Conservation (phyloP, 2,329 filamentous ascomycete species). For the Clarireedia homoeocarpa region DNA sequence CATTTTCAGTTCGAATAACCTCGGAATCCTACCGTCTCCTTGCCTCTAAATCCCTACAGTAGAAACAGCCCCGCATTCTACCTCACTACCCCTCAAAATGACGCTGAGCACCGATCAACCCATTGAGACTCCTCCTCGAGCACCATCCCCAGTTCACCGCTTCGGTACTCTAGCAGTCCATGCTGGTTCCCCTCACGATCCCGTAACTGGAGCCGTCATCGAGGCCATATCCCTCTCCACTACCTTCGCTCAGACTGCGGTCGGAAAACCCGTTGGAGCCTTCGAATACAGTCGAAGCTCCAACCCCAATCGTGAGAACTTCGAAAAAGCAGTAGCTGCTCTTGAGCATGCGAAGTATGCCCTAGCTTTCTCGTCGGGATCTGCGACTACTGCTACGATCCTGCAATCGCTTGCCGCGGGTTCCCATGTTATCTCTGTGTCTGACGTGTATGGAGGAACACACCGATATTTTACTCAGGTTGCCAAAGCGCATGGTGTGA, state of each 20-base stretch:
- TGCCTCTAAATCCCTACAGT: no score
- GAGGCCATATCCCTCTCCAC: constrained; percentile 93
- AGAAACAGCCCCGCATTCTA: no score
- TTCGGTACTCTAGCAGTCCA: constrained; percentile 96
- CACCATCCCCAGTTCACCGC: constrained; percentile 64
- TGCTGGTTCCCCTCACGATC: constrained; percentile 85
- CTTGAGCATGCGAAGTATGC: constrained; percentile 90
- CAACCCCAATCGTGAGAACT: constrained; percentile 93
- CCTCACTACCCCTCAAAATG: constrained; percentile 15
- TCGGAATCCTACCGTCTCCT: no score
- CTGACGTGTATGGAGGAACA: constrained; percentile 95
- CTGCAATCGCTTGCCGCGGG: constrained; percentile 86
- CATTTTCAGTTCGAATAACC: no score
- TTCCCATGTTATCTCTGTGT: constrained; percentile 92
- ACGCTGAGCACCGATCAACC: constrained; percentile 36
- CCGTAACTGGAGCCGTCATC: constrained; percentile 89
- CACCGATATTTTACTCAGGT: constrained; percentile 99
- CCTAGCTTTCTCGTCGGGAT: constrained; percentile 89
- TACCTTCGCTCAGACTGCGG: constrained; percentile 85
- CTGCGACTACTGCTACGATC: constrained; percentile 86
- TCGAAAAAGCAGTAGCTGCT: constrained; percentile 83
- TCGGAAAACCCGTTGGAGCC: constrained; percentile 77
- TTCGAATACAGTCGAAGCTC: constrained; percentile 93
- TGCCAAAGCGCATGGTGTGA: constrained; percentile 85
- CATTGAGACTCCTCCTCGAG: constrained; percentile 66